Evolutionary conservation across 2,329 filamentous ascomycete genomes (phyloP).

Genomic region (Byssothecium circinans): DNA sequence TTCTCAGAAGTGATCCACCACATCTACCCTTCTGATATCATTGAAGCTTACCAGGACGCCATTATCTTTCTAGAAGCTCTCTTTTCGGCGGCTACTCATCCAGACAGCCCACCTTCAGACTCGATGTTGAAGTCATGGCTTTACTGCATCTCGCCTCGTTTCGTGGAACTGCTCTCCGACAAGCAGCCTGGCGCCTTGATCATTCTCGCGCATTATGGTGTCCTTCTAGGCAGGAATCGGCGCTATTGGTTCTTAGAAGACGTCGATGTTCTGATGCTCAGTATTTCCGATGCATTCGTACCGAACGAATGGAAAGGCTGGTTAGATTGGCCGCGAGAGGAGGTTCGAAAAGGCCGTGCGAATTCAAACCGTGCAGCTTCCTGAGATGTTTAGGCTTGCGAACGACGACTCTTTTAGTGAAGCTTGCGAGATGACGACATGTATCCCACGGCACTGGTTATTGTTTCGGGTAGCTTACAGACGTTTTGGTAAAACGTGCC

Average conservation of each 20-base stretch:
- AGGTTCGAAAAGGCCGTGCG: constrained; percentile 5
- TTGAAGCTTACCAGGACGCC: constrained; percentile 15
- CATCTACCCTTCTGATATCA: constrained; percentile 17
- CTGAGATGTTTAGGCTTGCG: not conserved
- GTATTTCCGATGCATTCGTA: constrained; percentile 13
- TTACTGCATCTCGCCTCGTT: constrained; percentile 11
- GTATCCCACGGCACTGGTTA: no score
- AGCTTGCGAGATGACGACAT: no score
- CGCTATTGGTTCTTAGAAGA: constrained; percentile 20
- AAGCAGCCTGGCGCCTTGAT: constrained; percentile 28
- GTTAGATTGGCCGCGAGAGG: constrained; percentile 22
- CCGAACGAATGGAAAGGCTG: constrained; percentile 18
- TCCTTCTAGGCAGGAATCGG: constrained; percentile 18
- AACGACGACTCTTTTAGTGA: not conserved
- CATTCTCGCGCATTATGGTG: constrained; percentile 34
- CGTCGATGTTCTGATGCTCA: constrained; percentile 13
- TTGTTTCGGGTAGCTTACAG: no score
- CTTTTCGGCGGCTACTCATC: constrained; percentile 2
- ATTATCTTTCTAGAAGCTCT: constrained; percentile 13
- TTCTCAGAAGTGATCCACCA: constrained; percentile 13
- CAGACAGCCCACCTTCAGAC: constrained; percentile 8
- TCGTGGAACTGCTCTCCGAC: constrained; percentile 20
- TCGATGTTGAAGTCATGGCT: constrained; percentile 16
- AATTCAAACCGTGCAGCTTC: not conserved
- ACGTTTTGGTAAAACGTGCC: no score